Base-by-base conservation (phyloP, 768 basidiomycete genomes). In the Porpolomopsis calyptriformis region DNA sequence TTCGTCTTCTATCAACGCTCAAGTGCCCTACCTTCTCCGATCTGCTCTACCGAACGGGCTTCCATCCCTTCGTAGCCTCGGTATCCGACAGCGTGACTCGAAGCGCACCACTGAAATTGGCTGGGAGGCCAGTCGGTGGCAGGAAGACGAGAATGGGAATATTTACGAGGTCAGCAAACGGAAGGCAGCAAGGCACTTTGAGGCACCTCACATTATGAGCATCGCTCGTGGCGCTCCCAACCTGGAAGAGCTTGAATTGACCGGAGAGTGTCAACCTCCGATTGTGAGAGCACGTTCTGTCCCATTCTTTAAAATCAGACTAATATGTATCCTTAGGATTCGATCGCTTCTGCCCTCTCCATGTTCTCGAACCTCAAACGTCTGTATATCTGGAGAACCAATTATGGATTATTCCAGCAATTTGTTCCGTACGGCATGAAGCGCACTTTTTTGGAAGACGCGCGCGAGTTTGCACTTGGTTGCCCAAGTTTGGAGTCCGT, bases 1-100 rank as follows among this genome's bases (percentile, higher is more conserved):
- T 19, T 11, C 24, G 16, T 14, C n/a, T 7, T 51, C 43, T 16
- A 20, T 52, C 35, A 51, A 54, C 25, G 44, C 49, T 4, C 55
- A 54, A 47, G 41, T 56, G 16, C 55, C 55, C 10, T 56, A 56
- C 34, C 53, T 56, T 19, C 43, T 56, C 12, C 51, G 53, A 11
- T 29, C 34, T 1, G 29, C 53, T 33, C 25, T 49, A 38, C 51
- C 51, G 12, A 35, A 42, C n/a, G 53, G 51, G 10, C 42, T 56
- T 22, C 51, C 53, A 12, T 19, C 47, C 4, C 41, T 56, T 2
- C 51, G 46, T 11, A 53, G 53, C 38, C 45, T 56, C 10, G 34
- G 40, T 19, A 52, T 49, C 25, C n/a, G 26, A 10, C 40, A 49
- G 19, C 14, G 6, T 18, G 37, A 26, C 38, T 46, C 49, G 38